Evolutionary conservation across 164 flowering plant species (phyloP), one percentile per base, ranked within the genome.

Genomic region (Magnolia changhungtana): DNA sequence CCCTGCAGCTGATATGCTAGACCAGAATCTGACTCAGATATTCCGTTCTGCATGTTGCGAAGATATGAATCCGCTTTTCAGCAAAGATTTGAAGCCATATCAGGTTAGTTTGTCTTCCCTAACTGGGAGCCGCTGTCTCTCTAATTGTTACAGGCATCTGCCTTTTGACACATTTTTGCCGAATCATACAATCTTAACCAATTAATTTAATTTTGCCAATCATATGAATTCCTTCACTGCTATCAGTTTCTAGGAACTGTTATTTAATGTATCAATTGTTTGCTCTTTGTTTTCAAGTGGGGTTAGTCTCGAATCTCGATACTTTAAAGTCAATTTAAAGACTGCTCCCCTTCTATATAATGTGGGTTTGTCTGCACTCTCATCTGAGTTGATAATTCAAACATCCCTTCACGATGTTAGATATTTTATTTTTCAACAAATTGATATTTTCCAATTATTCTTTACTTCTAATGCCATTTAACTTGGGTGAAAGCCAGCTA

Each of bases 1-100:
- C 81, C 80, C 93, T 69, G 92, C 90, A 75, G 96, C 97, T 76
- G 72, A 85, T 83, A 79, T 76, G 80, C 83, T 94, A 80, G 97
- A 94, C 67, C 77, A 18, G 64, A 75, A 75, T 63, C 82, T 94
- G 59, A 79, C 81, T 68, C 80, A 77, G 78, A 82, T 86, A 19
- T 87, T 82, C 77, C 73, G 58, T 80, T 80, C 87, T 78, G 80
- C 84, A 72, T 70, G 67, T 76, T 76, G 81, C 68, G 89, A 80
- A 76, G 77, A 80, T 68, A 68, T 51, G 31, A 64, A 24, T 55
- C 64, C 52, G 19, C 65, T 80, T 70, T 21, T 72, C n/a, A 37
- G 69, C 51, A 75, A 78, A 68, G 82, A 81, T 29, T 76, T 90
- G 84, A 81, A 84, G 23, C 88, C 81, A 75, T 94, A 90, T 78